Conservation (phyloP, 805 yeast species). For the Yueomyces sinensis region DNA sequence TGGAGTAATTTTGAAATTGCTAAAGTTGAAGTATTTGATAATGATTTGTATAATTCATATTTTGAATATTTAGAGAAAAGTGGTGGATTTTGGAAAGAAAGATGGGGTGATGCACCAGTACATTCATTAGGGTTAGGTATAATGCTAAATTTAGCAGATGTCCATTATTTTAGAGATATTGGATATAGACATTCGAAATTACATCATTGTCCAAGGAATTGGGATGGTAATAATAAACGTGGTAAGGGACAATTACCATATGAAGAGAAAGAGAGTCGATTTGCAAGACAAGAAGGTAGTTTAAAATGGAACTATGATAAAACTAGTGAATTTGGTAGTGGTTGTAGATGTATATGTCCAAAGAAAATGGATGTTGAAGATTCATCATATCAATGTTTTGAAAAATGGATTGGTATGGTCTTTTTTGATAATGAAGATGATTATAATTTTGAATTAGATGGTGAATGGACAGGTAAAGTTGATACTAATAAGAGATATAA, state of each 20-base stretch:
- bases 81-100: slow-evolving; percentile 78
- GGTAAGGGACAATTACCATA: slow-evolving; percentile 34
- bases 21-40: slow-evolving; percentile 57
- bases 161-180: slow-evolving; percentile 86
- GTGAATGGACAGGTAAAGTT: slow-evolving; percentile 1
- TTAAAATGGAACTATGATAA: slow-evolving; percentile 23
- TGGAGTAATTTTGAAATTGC: slow-evolving; percentile 95
- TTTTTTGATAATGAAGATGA: neutral
- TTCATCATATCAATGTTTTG: slow-evolving; percentile 36
- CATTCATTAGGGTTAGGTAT: slow-evolving; percentile 80
- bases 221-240: slow-evolving; percentile 1
- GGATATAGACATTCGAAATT: slow-evolving; percentile 77
- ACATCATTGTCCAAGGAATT: slow-evolving; percentile 72
- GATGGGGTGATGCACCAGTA: slow-evolving; percentile 98
- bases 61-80: slow-evolving; percentile 54
- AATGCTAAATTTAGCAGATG: slow-evolving; percentile 50
- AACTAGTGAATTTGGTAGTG: slow-evolving; percentile 39
- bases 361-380: slow-evolving; percentile 44
- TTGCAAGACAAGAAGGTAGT: slow-evolving; percentile 8
- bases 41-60: slow-evolving; percentile 50
- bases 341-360: slow-evolving; percentile 80
- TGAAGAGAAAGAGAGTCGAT: slow-evolving; percentile 16
- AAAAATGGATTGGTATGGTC: slow-evolving; percentile 32
- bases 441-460: neutral
- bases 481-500: slow-evolving; percentile 1